Evolutionary conservation across 2,329 filamentous ascomycete genomes (phyloP), one percentile per base, ranked within the genome.

Genomic region (Talaromyces albobiverticillius): DNA sequence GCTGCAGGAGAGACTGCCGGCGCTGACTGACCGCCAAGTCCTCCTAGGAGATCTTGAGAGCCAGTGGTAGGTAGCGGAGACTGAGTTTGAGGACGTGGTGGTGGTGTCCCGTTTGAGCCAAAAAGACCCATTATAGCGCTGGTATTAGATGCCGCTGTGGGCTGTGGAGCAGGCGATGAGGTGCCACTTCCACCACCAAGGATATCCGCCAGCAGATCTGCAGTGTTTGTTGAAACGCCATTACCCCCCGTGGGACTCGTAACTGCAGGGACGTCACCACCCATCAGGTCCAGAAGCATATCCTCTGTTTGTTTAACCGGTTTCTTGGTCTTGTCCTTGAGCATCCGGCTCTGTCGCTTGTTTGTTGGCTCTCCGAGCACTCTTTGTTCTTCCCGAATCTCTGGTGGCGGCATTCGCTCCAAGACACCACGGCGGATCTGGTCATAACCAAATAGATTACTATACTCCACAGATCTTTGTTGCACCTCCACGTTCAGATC

Each of bases 391-490:
- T 99, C 94, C 61, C 93, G 90, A 66, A 99, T 97, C 71, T 97
- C 93, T 8, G 94, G 94, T 1, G 94, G 84, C 7, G 94, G 94
- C 95, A 99, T 99, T 71, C 94, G 95, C 74, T 99, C 94, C 10
- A 99, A 78, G 2, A 99, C 94, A 55, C 94, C 94, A 56, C 83
- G 83, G 52, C 93, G 86, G 54, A 99, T 89, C 57, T 90, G 80
- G 62, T 99, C 92, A 64, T 90, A 90, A 0, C 84, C 83, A 65
- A 99, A 97, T n/a, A 99, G 79, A 66, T 97, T 97, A 55, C 86
- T 84, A 65, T 97, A 99, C 71, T 99, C 94, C 18, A 96, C 92
- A 4, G 93, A 89, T 69, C 94, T 86, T 72, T 99, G 94, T 71
- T 99, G 95, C 22, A 97, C 88, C 71, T 99, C 94, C 23, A 97